phyloP scores from a whole-genome alignment of 805 yeast species.

The Kuraishia cidri region DNA sequence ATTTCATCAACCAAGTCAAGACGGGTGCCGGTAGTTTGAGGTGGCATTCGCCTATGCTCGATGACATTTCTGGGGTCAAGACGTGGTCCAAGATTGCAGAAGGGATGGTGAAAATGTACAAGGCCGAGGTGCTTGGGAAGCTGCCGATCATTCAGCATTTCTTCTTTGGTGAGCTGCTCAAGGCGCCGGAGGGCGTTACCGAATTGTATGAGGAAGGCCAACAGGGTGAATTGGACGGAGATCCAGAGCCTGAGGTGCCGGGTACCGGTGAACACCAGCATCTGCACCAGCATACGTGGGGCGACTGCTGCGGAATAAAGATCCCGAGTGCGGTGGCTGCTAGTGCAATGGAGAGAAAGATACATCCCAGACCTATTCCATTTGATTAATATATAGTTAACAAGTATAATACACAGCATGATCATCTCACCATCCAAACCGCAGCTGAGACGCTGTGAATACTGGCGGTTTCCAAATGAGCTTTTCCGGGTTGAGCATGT shows the following conservation, averaged over 20 bases:
- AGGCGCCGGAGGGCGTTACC: slow-evolving; percentile 64
- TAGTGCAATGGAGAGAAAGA: slow-evolving; percentile 36
- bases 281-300: slow-evolving; percentile 59
- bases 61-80: slow-evolving; percentile 88
- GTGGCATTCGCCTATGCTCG: slow-evolving; percentile 96
- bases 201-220: slow-evolving; percentile 16
- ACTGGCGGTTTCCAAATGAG: slow-evolving; percentile 93
- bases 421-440: slow-evolving; percentile 78
- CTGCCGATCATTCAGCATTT: slow-evolving; percentile 94
- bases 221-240: slow-evolving; percentile 15
- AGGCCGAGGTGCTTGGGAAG: slow-evolving; percentile 84
- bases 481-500: slow-evolving; percentile 61
- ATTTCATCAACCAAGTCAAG: slow-evolving; percentile 66
- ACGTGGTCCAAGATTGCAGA: slow-evolving; percentile 86
- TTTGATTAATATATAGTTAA: slow-evolving; percentile 41
- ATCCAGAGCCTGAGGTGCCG: slow-evolving; percentile 26
- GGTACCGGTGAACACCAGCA: too few species aligned
- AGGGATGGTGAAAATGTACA: slow-evolving; percentile 95
- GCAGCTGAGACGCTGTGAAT: slow-evolving; percentile 88
- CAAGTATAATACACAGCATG: slow-evolving; percentile 4
- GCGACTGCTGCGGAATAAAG: slow-evolving; percentile 96
- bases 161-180: slow-evolving; percentile 63
- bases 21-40: slow-evolving; percentile 69
- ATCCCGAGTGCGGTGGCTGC: slow-evolving; percentile 96
- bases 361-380: slow-evolving; percentile 39